These are phyloP conservation scores for Gossypium turneri DNA, from an alignment of 345 rosid species.

Conservation along the genomic window DNA sequence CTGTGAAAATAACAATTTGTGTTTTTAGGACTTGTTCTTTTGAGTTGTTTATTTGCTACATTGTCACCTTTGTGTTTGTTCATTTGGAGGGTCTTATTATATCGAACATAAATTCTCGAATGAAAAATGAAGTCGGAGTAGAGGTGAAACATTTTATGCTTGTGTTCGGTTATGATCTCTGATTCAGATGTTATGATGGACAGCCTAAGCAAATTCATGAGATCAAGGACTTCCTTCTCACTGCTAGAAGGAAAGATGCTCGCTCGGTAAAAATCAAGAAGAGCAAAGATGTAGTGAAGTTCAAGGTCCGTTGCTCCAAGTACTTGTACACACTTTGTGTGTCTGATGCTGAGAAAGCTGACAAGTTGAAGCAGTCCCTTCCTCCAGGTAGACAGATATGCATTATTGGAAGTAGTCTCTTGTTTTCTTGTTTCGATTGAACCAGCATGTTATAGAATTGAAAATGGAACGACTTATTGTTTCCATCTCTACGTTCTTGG, in stretches of 20 bases:
- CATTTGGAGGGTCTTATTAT: too few relatives aligned
- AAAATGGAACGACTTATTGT: too few relatives aligned
- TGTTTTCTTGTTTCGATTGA: not conserved
- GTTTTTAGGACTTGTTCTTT: too few relatives aligned
- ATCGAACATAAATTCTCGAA: too few relatives aligned
- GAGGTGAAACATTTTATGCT: not conserved
- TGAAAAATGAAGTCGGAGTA: not conserved
- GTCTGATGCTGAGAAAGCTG: constrained; percentile 82
- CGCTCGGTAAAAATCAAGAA: constrained; percentile 87
- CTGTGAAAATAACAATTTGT: not conserved
- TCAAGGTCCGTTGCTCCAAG: constrained; percentile 93
- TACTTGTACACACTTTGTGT: constrained; percentile 90
- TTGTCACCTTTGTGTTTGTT: not conserved
- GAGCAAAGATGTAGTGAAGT: constrained; percentile 75
- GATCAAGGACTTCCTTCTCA: constrained; percentile 92
- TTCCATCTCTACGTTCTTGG: too few relatives aligned
- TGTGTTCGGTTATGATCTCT: not conserved
- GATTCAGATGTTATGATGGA: not conserved
- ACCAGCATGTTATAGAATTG: not conserved
- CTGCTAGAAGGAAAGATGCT: constrained; percentile 94
- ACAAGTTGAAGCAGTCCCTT: constrained; percentile 93
- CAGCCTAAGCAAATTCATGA: constrained; percentile 96
- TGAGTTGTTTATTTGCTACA: not conserved
- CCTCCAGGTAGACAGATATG: constrained; percentile 65
- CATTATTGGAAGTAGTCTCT: not conserved